Conservation (phyloP, 192 early-diverging fungal species). For the Coemansia sp. region DNA sequence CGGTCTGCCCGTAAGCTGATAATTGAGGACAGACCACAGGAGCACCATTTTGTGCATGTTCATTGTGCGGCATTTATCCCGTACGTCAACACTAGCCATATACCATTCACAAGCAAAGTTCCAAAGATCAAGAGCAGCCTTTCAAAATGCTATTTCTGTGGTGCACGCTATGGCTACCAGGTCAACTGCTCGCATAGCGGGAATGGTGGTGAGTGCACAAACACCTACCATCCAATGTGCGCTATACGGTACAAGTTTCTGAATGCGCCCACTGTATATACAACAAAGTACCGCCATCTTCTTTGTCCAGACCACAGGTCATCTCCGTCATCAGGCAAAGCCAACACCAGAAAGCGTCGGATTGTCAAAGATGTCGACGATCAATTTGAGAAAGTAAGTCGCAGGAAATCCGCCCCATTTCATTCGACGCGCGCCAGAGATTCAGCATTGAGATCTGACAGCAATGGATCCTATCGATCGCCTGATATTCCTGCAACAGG, state of each 20-base stretch:
- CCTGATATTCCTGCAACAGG: not conserved
- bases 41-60: slow-evolving; percentile 42
- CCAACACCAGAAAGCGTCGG: slow-evolving; percentile 18
- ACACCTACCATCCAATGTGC: slow-evolving; percentile 48
- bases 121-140: slow-evolving; percentile 18
- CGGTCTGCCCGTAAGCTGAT: slow-evolving; percentile 31
- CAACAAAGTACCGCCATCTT: slow-evolving; percentile 25
- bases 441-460: not conserved
- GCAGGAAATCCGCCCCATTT: slow-evolving; percentile 20
- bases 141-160: slow-evolving; percentile 31
- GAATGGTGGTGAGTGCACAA: slow-evolving; percentile 12
- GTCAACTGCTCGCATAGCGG: slow-evolving; percentile 28
- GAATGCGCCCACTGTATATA: slow-evolving; percentile 17
- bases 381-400: slow-evolving; percentile 2
- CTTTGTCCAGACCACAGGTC: slow-evolving; percentile 28
- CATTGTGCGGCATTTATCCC: slow-evolving; percentile 47
- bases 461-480: not conserved
- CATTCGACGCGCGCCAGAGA: not conserved
- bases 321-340: too few relatives aligned
- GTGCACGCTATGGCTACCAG: slow-evolving; percentile 34
- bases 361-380: not conserved
- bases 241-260: slow-evolving; percentile 41
- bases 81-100: slow-evolving; percentile 31
- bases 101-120: slow-evolving; percentile 36
- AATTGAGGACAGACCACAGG: slow-evolving; percentile 15